A percentile compares a stretch with the other conserved stretches of the same genome.
Evolutionary conservation across 1,284 basidiomycete species (phyloP).

Genomic region (Ganoderma multipileum): DNA sequence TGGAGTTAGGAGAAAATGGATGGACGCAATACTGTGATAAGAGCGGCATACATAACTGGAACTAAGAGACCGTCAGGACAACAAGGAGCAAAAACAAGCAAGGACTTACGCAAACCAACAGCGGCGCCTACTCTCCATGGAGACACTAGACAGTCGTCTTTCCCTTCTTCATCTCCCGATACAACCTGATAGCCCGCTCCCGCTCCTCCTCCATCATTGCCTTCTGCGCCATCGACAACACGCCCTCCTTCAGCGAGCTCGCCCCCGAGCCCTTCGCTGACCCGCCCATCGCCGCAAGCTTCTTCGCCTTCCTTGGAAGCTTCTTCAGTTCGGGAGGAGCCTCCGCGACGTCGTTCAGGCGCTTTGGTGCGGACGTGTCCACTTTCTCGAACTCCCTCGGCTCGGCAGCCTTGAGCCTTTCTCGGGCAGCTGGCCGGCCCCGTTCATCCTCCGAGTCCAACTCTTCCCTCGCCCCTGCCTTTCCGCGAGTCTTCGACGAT

Average conservation of each 20-base stretch:
- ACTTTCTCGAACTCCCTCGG: slow-evolving; percentile 62
- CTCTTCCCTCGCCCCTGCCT: slow-evolving; percentile 8
- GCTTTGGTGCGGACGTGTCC: slow-evolving; percentile 63
- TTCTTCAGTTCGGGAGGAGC: slow-evolving; percentile 63
- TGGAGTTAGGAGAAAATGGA: not conserved
- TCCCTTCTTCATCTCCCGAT: slow-evolving; percentile 70
- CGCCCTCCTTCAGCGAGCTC: slow-evolving; percentile 45
- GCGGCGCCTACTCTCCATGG: not conserved
- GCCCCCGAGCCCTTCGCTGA: slow-evolving; percentile 29
- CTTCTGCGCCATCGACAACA: slow-evolving; percentile 77
- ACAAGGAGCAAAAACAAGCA: not conserved
- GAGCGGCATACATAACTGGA: not conserved
- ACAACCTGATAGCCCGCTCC: slow-evolving; percentile 68
- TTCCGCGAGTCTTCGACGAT: slow-evolving; percentile 33
- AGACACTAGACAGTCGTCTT: slow-evolving; percentile 11
- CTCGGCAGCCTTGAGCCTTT: slow-evolving; percentile 38
- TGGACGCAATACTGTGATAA: not conserved
- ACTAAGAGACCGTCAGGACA: not conserved
- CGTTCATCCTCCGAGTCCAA: slow-evolving; percentile 24
- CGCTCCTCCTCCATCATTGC: slow-evolving; percentile 78
- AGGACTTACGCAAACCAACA: not conserved
- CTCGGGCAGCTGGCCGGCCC: slow-evolving; percentile 3
- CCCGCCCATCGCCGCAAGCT: slow-evolving; percentile 30
- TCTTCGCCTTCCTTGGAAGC: slow-evolving; percentile 48
- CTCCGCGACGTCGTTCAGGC: slow-evolving; percentile 74